These are phyloP conservation scores for Terana coerulea DNA, from an alignment of 768 basidiomycete species.

Conservation along the genomic window DNA sequence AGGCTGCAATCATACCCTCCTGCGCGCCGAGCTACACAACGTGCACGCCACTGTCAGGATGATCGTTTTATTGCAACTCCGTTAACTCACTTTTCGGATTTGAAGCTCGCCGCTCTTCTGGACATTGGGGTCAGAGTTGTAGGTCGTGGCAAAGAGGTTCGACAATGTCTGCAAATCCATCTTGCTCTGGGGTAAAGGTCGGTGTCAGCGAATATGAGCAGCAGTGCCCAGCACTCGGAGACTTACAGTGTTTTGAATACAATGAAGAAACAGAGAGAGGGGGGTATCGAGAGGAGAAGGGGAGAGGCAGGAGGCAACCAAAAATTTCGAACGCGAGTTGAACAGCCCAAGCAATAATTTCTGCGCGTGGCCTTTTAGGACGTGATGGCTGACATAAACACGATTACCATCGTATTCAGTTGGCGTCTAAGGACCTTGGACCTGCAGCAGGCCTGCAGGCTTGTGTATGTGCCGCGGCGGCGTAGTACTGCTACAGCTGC, in stretches of 20 bases:
- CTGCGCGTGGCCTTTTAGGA: no score
- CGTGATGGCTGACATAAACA: slow-evolving; percentile 7
- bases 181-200: slow-evolving; percentile 7
- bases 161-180: slow-evolving; percentile 80
- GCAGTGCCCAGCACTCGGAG: no score
- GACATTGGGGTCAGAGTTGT: slow-evolving; percentile 81
- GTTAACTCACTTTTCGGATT: slow-evolving; percentile 72
- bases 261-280: slow-evolving; percentile 3
- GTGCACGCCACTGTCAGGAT: no score
- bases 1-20: slow-evolving; percentile 79
- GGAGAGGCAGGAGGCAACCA: background rate
- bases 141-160: slow-evolving; percentile 75
- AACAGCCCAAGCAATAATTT: slow-evolving; percentile 3
- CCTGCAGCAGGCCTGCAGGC: no score
- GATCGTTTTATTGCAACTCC: no score
- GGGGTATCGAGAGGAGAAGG: slow-evolving; percentile 4
- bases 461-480: no score
- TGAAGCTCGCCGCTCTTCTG: slow-evolving; percentile 84
- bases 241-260: background rate
- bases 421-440: no score
- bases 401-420: slow-evolving; percentile 4
- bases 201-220: background rate
- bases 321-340: slow-evolving; percentile 5
- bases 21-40: slow-evolving; percentile 55
- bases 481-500: no score